Conservation (phyloP, 176 grass and related monocot species). For the Musa acuminata region DNA sequence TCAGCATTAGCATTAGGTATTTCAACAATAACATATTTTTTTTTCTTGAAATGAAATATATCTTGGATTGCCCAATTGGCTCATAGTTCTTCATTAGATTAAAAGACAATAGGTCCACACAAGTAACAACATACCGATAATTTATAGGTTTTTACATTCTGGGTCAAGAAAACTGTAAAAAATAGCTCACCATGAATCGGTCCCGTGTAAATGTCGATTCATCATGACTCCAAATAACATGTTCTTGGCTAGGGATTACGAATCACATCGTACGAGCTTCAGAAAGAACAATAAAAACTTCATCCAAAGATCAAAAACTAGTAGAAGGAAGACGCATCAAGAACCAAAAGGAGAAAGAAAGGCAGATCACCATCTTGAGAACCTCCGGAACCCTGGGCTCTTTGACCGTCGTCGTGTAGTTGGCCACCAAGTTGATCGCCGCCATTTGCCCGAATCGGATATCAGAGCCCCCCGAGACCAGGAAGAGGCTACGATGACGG, state of each 20-base stretch:
- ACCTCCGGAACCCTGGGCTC: constrained; percentile 69
- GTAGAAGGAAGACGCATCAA: background rate
- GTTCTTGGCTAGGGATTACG: too few relatives aligned
- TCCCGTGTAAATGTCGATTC: background rate
- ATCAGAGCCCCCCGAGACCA: background rate
- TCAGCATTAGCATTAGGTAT: too few relatives aligned
- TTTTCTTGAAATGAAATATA: too few relatives aligned
- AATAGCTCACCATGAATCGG: background rate
- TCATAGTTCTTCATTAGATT: too few relatives aligned
- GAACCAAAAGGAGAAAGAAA: background rate
- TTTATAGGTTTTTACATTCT: too few relatives aligned
- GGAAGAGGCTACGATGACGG: background rate
- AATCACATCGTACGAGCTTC: too few relatives aligned
- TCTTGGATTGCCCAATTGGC: too few relatives aligned
- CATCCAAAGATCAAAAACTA: background rate
- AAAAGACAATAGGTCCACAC: too few relatives aligned
- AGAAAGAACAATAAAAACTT: background rate
- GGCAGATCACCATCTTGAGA: constrained; percentile 59
- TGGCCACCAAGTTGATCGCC: constrained; percentile 37
- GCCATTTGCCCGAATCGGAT: constrained; percentile 18
- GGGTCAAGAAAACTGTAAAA: too few relatives aligned
- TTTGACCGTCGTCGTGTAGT: constrained; percentile 71
- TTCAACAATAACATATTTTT: too few relatives aligned
- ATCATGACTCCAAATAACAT: background rate
- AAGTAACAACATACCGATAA: too few relatives aligned